A percentile compares a stretch with the other conserved stretches of the same genome.
Conservation (phyloP, 495 filamentous ascomycete species). For the Cetradonia linearis region DNA sequence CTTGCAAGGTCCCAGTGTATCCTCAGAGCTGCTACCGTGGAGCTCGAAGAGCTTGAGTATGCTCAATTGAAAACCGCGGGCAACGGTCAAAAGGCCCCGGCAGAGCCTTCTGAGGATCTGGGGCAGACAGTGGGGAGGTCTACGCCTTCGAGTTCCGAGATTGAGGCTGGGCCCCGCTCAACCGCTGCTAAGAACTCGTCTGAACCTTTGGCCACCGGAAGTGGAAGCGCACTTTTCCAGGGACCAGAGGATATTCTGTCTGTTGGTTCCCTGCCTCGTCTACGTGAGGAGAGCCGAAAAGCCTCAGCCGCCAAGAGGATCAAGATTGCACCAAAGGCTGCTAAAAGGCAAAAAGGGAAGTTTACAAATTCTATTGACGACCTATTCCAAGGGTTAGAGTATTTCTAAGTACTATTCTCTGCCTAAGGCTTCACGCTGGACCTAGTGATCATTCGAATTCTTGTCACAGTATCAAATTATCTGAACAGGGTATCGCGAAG, state of each 20-base stretch:
- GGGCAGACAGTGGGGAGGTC: slow-evolving; percentile 24
- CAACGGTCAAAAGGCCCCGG: neutral
- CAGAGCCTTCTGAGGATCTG: slow-evolving; percentile 22
- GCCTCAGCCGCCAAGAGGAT: neutral
- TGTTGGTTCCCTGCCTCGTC: neutral
- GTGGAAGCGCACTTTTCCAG: neutral
- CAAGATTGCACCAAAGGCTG: neutral
- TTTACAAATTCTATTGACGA: slow-evolving; percentile 17
- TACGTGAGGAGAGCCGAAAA: neutral
- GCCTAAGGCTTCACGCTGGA: neutral
- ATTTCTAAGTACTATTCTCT: neutral
- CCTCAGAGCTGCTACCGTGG: slow-evolving; percentile 25
- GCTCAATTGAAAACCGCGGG: neutral
- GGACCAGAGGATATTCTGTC: neutral
- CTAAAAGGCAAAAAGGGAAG: slow-evolving; percentile 11
- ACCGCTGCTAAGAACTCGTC: neutral
- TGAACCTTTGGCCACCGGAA: neutral
- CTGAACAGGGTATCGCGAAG: slow-evolving; percentile 6
- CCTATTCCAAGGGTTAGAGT: slow-evolving; percentile 13
- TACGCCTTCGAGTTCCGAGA: neutral
- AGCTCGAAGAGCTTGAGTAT: neutral
- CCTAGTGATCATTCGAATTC: neutral
- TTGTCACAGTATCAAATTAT: neutral
- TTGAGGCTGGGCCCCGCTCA: neutral
- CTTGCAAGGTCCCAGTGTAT: slow-evolving; percentile 49